Evolutionary conservation across 192 early-diverging fungal species (phyloP), one percentile per base, ranked within the genome.

Genomic region (Backusella morwellensis): DNA sequence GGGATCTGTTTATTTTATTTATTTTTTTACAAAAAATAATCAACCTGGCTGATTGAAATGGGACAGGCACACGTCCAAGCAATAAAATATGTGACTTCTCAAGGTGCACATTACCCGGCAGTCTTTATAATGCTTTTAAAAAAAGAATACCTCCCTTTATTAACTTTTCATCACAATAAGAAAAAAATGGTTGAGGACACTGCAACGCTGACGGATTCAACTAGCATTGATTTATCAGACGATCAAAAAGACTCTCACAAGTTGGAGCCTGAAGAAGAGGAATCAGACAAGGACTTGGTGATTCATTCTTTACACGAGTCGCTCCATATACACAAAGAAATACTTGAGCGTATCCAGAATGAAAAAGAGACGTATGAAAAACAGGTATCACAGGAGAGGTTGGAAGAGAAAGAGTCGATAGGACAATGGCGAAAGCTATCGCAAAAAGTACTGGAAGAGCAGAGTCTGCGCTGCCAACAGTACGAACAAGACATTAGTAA

Each of bases 271-370:
- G 36, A 63, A 44, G 41, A 66, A 23, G 66, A 75, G 2, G 78
- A 79, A 34, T 68, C 73, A 32, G 78, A 79, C 50, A 79, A 79
- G 21, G 78, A 79, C 35, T 26, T 79, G 4, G 29, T 63, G 26
- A 79, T 79, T 38, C 67, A 59, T 12, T 75, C 78, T 11, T 47
- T 79, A 47, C 38, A 79, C 32, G 73, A 79, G 19, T 75, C 73
- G 21, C 26, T 79, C 0, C 50, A 73, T 36, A 70, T 75, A 35
- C 78, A 79, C 35, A 79, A 79, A 35, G 44, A 75, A 34, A 34
- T 79, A 38, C 44, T 79, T 1, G 73, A 75, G 19, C 72, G 41
- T 26, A 70, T 68, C 23, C 73, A 79, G 26, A 36, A 68, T 32
- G 63, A 73, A 52, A 54, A 78, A 12, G 72, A 73, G n/a, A 44